phyloP scores from a whole-genome alignment of 2,329 filamentous ascomycete species.

The Ceratocystis eucalypticola region DNA sequence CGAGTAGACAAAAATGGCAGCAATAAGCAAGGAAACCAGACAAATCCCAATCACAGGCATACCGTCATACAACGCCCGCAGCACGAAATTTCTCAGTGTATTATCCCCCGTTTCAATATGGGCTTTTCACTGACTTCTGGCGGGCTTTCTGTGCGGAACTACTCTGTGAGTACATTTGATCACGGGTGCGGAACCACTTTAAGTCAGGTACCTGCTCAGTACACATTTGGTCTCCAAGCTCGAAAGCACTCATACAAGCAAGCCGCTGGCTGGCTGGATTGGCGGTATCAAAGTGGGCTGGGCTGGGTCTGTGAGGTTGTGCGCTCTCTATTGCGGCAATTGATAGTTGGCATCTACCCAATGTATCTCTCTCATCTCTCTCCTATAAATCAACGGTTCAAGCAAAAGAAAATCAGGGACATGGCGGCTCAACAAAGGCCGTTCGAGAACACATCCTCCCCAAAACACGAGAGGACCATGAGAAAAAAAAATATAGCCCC shows the following conservation, averaged over 20 bases:
- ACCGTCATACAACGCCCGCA: conserved; percentile 1
- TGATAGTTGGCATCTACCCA: neutral
- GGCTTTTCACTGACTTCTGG: too few species aligned
- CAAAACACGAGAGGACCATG: conserved; percentile 4
- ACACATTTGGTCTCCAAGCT: neutral
- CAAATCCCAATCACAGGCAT: neutral
- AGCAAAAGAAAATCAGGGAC: neutral
- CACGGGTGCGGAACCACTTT: neutral
- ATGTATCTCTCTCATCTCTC: neutral
- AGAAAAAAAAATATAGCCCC: neutral
- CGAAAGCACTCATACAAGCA: neutral
- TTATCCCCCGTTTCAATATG: too few species aligned
- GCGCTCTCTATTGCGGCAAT: neutral
- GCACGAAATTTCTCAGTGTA: neutral
- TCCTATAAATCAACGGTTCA: neutral
- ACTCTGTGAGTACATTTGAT: conserved; percentile 1
- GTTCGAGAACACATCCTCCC: conserved; percentile 1
- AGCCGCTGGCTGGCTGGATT: neutral
- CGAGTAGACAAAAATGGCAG: neutral
- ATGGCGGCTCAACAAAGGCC: conserved; percentile 7
- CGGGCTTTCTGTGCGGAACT: too few species aligned
- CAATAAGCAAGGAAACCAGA: neutral
- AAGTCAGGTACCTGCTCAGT: neutral
- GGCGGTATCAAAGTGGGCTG: neutral
- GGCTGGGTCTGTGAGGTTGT: neutral